Evolutionary conservation across 2,329 filamentous ascomycete genomes (phyloP).

Genomic region (Bipolaris gigantea): DNA sequence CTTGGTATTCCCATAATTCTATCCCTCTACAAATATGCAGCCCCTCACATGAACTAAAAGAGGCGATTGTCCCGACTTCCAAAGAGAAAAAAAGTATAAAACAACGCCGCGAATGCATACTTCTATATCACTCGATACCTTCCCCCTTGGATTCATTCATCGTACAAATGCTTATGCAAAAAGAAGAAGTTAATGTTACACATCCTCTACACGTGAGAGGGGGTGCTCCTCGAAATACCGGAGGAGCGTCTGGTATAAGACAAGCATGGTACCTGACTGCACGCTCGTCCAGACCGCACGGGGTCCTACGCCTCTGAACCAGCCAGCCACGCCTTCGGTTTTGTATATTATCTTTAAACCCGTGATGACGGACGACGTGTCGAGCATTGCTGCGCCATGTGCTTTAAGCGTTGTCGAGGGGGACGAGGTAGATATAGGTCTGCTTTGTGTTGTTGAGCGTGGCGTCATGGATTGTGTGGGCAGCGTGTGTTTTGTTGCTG

Average conservation of each 20-base stretch:
- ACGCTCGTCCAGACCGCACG: conserved; percentile 96
- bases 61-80: background rate
- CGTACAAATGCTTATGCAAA: background rate
- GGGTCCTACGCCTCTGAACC: conserved; percentile 93
- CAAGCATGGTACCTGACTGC: conserved; percentile 94
- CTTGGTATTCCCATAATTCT: conserved; percentile 4
- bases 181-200: conserved; percentile 12
- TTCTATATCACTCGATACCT: background rate
- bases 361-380: conserved; percentile 86
- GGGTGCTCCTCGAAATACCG: conserved; percentile 69
- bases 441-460: conserved; percentile 48
- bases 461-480: conserved; percentile 27
- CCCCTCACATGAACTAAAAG: background rate
- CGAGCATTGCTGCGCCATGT: conserved; percentile 76
- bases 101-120: conserved; percentile 11
- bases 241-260: conserved; percentile 87
- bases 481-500: conserved; percentile 38
- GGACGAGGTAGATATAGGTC: conserved; percentile 85
- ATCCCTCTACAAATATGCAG: conserved; percentile 3
- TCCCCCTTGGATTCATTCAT: background rate
- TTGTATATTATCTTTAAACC: conserved; percentile 86
- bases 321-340: conserved; percentile 83
- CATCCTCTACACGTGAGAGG: conserved; percentile 24
- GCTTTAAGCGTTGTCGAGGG: conserved; percentile 80
- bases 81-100: background rate